A percentile compares a stretch with the other conserved stretches of the same genome.
phyloP scores from a whole-genome alignment of 805 yeast genomes.

The Candida wancherniae region DNA sequence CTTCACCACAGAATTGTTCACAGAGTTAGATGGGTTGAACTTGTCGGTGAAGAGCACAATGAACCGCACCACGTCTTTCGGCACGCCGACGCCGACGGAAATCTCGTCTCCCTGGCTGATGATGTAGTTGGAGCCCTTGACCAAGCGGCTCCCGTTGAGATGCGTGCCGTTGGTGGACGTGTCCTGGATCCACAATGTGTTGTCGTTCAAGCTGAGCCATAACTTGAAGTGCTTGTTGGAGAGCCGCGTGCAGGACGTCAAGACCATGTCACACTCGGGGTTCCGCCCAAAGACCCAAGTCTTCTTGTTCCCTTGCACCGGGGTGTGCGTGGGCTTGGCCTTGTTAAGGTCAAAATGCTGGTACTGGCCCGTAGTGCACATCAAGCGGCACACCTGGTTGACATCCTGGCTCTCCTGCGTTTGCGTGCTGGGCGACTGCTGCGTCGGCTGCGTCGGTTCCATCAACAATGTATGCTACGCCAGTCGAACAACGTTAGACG shows the following conservation, averaged over 20 bases:
- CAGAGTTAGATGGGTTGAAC: conserved; percentile 29
- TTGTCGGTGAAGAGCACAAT: conserved; percentile 46
- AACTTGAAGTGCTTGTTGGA: conserved; percentile 72
- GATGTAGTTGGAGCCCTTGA: conserved; percentile 73
- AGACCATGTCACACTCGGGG: conserved; percentile 54
- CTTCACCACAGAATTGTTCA: conserved; percentile 26
- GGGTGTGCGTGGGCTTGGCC: conserved; percentile 18
- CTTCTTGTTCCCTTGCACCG: conserved; percentile 21
- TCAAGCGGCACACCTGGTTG: conserved; percentile 47
- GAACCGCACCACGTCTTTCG: conserved; percentile 56
- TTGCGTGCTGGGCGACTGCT: conserved; percentile 15
- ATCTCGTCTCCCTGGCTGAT: conserved; percentile 91
- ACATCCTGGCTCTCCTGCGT: conserved; percentile 16
- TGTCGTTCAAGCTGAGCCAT: conserved; percentile 58
- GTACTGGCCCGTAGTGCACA: conserved; percentile 57
- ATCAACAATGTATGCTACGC: too few relatives aligned
- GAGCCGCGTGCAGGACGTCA: conserved; percentile 56
- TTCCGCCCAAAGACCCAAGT: conserved; percentile 77
- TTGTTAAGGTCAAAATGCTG: conserved; percentile 42
- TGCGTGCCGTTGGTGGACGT: conserved; percentile 90
- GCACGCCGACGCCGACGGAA: conserved; percentile 81
- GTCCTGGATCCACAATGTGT: conserved; percentile 62
- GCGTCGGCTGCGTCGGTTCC: conserved; percentile 23
- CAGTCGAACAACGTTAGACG: too few relatives aligned
- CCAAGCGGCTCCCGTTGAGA: conserved; percentile 68